Evolutionary conservation across 1,284 basidiomycete species (phyloP).

Genomic region (Vanrija sp.): DNA sequence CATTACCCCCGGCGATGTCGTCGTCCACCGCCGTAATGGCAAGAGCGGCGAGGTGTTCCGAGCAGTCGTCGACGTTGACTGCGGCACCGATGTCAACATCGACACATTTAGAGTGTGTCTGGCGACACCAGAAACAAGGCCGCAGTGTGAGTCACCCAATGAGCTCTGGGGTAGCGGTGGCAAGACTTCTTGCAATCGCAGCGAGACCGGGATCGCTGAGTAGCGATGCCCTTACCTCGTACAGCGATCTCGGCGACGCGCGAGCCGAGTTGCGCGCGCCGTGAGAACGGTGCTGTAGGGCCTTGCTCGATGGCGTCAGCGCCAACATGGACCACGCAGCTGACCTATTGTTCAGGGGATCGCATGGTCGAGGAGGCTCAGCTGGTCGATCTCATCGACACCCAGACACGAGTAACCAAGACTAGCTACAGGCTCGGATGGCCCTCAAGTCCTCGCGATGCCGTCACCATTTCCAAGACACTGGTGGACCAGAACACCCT

Average conservation of each 20-base stretch:
- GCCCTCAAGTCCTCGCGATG: conserved; percentile 90
- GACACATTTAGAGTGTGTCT: conserved; percentile 80
- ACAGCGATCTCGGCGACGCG: too few relatives aligned
- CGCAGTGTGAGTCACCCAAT: conserved; percentile 56
- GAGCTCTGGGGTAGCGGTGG: neutral
- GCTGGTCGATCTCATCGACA: conserved; percentile 80
- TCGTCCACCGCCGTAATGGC: conserved; percentile 48
- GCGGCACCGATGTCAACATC: conserved; percentile 61
- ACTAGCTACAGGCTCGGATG: conserved; percentile 90
- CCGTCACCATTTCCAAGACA: conserved; percentile 85
- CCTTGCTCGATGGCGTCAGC: too few relatives aligned
- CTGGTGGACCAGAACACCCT: conserved; percentile 75
- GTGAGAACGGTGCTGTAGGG: too few relatives aligned
- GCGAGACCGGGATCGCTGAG: too few relatives aligned
- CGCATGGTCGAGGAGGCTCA: conserved; percentile 81
- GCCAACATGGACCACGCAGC: neutral
- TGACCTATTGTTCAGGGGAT: conserved; percentile 58
- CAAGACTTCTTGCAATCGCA: neutral
- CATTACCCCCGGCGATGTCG: conserved; percentile 45
- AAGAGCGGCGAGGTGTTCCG: conserved; percentile 73
- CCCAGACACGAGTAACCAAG: conserved; percentile 75
- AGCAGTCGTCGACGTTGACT: conserved; percentile 73
- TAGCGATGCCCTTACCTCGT: neutral
- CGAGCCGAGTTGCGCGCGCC: too few relatives aligned
- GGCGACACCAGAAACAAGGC: conserved; percentile 75